Conservation (phyloP, 768 basidiomycete genomes). For the Lactifluus hygrophoroides region DNA sequence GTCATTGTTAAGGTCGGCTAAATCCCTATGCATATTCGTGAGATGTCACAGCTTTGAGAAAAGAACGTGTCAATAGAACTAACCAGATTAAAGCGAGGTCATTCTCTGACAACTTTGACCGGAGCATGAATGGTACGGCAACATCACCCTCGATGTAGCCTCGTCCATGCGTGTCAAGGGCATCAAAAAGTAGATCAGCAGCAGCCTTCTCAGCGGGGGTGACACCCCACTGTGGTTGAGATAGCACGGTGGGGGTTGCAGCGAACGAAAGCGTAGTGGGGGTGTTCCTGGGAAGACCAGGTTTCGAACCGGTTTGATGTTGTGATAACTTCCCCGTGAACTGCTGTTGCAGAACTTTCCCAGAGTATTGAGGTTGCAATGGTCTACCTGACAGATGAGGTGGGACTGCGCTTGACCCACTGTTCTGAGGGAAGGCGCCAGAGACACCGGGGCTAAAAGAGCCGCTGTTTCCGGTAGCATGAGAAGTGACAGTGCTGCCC, state of each 20-base stretch:
- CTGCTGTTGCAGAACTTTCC: slow-evolving; percentile 32
- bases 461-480: slow-evolving; percentile 50
- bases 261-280: slow-evolving; percentile 22
- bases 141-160: slow-evolving; percentile 90
- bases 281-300: slow-evolving; percentile 25
- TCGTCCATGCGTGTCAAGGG: slow-evolving; percentile 62
- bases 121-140: slow-evolving; percentile 92
- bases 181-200: slow-evolving; percentile 72
- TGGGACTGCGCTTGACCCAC: slow-evolving; percentile 38
- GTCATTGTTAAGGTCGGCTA: slow-evolving; percentile 82
- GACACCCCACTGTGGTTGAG: slow-evolving; percentile 66
- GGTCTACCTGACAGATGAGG: slow-evolving; percentile 23
- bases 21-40: slow-evolving; percentile 54
- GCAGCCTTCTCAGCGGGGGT: slow-evolving; percentile 68
- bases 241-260: slow-evolving; percentile 13
- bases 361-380: slow-evolving; percentile 59
- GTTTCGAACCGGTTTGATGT: slow-evolving; percentile 20
- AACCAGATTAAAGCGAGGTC: slow-evolving; percentile 89
- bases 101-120: slow-evolving; percentile 76
- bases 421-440: slow-evolving; percentile 49
- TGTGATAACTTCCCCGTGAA: slow-evolving; percentile 8
- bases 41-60: not conserved
- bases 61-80: slow-evolving; percentile 25
- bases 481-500: slow-evolving; percentile 33
- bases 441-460: slow-evolving; percentile 49